Conservation (phyloP, 257 asterid genomes). For the Nicotiana otophora region DNA sequence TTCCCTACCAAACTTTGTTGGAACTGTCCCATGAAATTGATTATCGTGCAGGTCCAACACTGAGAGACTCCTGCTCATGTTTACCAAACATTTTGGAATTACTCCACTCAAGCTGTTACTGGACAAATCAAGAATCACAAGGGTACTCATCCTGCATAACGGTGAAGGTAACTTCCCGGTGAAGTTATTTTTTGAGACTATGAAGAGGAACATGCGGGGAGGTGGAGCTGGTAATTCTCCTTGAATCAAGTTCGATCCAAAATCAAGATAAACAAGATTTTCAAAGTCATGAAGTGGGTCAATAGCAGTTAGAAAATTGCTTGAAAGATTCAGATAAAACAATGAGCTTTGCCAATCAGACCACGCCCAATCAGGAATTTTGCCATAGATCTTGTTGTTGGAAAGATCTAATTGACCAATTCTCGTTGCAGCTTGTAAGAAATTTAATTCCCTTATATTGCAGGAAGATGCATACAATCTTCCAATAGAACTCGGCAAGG, state of each 20-base stretch:
- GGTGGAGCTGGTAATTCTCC: conserved; percentile 11
- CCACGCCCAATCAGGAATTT: conserved; percentile 13
- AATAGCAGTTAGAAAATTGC: not conserved
- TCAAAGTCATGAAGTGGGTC: not conserved
- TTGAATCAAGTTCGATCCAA: conserved; percentile 3
- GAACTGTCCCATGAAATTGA: conserved; percentile 7
- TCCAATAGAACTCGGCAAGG: not conserved
- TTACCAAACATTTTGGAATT: conserved; percentile 9
- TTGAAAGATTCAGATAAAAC: conserved; percentile 6
- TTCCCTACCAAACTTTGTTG: conserved; percentile 14
- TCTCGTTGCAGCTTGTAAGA: not conserved
- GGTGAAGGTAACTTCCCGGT: conserved; percentile 9
- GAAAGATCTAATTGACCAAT: not conserved
- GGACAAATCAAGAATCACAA: conserved; percentile 3
- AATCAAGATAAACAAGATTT: not conserved
- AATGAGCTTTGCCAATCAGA: not conserved
- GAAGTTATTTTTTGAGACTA: conserved; percentile 14
- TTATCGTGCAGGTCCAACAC: conserved; percentile 7
- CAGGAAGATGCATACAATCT: conserved; percentile 2
- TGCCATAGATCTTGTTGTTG: not conserved
- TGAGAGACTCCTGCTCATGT: conserved; percentile 10
- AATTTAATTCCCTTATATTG: not conserved
- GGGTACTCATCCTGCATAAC: not conserved
- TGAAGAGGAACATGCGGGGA: not conserved
- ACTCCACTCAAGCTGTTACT: conserved; percentile 1